phyloP scores from a whole-genome alignment of 2,329 filamentous ascomycete species.

The Aureobasidium lini region DNA sequence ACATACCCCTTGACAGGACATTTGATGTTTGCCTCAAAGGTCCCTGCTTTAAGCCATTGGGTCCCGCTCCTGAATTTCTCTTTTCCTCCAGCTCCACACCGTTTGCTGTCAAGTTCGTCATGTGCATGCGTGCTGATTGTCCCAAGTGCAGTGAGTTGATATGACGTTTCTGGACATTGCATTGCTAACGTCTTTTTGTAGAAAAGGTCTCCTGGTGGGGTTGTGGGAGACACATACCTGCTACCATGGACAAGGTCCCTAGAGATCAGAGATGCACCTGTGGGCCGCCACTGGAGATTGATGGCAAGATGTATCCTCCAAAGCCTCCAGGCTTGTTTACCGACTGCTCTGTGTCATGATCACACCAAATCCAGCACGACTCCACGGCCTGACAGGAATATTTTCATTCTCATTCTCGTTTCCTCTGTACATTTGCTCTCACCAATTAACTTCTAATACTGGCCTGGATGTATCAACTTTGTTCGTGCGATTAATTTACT shows the following conservation, averaged over 20 bases:
- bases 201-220: slow-evolving; percentile 10
- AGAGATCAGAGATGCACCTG: slow-evolving; percentile 54
- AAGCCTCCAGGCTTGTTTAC: slow-evolving; percentile 21
- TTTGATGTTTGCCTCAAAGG: not conserved
- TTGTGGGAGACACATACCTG: slow-evolving; percentile 43
- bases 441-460: not conserved
- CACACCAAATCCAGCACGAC: not conserved
- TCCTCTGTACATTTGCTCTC: not conserved
- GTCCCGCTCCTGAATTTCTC: not conserved
- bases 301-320: slow-evolving; percentile 55
- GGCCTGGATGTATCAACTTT: not conserved
- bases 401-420: not conserved
- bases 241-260: slow-evolving; percentile 52
- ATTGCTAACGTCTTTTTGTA: not conserved
- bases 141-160: slow-evolving; percentile 31
- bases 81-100: not conserved
- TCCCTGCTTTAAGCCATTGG: slow-evolving; percentile 4
- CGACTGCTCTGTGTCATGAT: slow-evolving; percentile 4
- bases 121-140: slow-evolving; percentile 28
- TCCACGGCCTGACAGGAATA: not conserved
- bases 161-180: not conserved
- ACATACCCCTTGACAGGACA: slow-evolving; percentile 7
- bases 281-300: slow-evolving; percentile 49
- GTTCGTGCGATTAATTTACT: not conserved
- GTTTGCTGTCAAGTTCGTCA: not conserved